Conservation (phyloP, 345 rosid genomes). For the Populus alba region DNA sequence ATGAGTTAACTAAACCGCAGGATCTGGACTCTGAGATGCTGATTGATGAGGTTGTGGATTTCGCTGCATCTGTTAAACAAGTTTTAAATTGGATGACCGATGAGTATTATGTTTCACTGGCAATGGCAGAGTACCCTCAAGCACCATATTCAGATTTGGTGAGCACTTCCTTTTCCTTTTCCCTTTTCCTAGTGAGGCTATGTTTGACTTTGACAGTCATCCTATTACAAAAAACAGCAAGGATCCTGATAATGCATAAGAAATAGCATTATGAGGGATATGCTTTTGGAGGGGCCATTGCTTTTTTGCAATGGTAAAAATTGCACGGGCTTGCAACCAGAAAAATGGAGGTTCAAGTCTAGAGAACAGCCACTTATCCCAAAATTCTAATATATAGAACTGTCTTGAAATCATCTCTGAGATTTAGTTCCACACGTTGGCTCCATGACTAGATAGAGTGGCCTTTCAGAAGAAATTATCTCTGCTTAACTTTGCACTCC, state of each 20-base stretch:
- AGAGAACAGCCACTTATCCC: neutral
- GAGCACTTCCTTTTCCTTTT: conserved; percentile 16
- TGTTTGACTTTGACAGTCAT: neutral
- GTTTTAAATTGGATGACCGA: conserved; percentile 57
- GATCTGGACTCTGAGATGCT: conserved; percentile 24
- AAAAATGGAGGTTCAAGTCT: neutral
- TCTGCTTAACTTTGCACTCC: neutral
- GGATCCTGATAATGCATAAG: neutral
- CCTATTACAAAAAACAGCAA: neutral
- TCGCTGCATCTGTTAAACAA: conserved; percentile 51
- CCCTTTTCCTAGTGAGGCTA: neutral
- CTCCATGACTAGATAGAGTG: neutral
- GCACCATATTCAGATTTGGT: conserved; percentile 87
- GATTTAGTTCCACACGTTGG: neutral
- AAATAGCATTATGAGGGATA: neutral
- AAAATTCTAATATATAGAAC: neutral
- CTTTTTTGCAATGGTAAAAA: neutral
- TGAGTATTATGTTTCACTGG: conserved; percentile 56
- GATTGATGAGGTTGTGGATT: conserved; percentile 56
- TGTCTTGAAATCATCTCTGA: neutral
- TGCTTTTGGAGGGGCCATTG: neutral
- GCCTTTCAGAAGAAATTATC: neutral
- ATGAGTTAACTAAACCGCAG: conserved; percentile 46
- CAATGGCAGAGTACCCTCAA: conserved; percentile 43
- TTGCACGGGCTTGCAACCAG: neutral